These are phyloP conservation scores for Aspergillus sojae DNA, from an alignment of 2,329 filamentous ascomycete genomes.

Conservation along the genomic window DNA sequence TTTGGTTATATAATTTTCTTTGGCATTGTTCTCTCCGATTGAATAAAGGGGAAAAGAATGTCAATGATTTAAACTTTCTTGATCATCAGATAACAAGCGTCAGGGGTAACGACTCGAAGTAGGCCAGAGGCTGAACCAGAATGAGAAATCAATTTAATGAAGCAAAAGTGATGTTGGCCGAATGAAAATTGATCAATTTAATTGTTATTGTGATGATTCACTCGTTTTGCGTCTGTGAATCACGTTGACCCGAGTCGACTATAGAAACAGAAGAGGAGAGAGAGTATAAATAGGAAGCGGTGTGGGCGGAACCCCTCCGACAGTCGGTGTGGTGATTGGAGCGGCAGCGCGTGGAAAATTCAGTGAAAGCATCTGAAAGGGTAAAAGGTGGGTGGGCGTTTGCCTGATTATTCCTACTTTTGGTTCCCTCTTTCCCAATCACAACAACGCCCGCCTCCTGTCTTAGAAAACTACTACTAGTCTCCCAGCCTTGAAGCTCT, in stretches of 20 bases:
- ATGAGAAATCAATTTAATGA: background rate
- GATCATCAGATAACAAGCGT: background rate
- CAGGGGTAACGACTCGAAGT: background rate
- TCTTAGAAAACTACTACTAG: background rate
- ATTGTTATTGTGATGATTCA: background rate
- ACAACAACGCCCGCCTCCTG: constrained; percentile 2
- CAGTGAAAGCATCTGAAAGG: constrained; percentile 1
- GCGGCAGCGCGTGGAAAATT: constrained; percentile 29
- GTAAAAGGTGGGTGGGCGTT: background rate
- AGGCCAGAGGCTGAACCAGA: background rate
- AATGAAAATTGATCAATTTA: background rate
- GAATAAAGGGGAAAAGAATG: background rate
- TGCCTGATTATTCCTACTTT: constrained; percentile 6
- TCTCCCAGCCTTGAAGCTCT: background rate
- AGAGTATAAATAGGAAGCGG: constrained; percentile 1
- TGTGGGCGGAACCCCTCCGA: constrained; percentile 16
- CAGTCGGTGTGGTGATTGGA: constrained; percentile 27
- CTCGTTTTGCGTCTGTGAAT: background rate
- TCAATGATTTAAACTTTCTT: background rate
- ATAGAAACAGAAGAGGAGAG: too few species aligned
- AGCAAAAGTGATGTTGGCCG: background rate
- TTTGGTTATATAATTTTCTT: background rate
- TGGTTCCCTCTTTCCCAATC: constrained; percentile 12
- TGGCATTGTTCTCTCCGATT: background rate
- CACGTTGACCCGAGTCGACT: background rate